phyloP scores from a whole-genome alignment of 2,329 filamentous ascomycete genomes.

The Gaeumannomyces tritici region DNA sequence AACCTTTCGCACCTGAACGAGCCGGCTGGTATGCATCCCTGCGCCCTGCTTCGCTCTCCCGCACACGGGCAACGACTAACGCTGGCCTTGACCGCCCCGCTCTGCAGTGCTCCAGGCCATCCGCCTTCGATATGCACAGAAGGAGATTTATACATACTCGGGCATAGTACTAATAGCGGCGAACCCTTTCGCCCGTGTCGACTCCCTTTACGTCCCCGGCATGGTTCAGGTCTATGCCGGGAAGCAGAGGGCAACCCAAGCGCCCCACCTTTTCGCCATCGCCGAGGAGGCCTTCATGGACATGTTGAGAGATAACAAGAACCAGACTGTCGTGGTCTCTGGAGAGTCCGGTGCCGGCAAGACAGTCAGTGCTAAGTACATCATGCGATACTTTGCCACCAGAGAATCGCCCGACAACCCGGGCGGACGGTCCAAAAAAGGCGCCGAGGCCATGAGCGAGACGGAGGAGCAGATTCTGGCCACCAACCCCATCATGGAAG shows the following conservation, averaged over 20 bases:
- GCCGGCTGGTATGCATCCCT: conserved; percentile 64
- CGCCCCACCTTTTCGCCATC: conserved; percentile 96
- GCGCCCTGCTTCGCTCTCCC: background rate
- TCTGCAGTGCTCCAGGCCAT: conserved; percentile 85
- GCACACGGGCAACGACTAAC: background rate
- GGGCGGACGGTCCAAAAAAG: conserved; percentile 64
- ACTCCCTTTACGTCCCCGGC: conserved; percentile 94
- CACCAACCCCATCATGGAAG: conserved; percentile 99
- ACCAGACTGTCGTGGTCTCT: conserved; percentile 98
- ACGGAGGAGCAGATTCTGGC: conserved; percentile 97
- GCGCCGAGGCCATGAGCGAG: conserved; percentile 80
- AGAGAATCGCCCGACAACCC: conserved; percentile 88
- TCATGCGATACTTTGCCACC: conserved; percentile 99
- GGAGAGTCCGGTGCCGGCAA: conserved; percentile 98
- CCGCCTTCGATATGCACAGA: conserved; percentile 90
- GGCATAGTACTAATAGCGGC: conserved; percentile 97
- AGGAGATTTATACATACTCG: conserved; percentile 99
- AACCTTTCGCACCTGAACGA: conserved; percentile 98
- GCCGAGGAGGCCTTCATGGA: conserved; percentile 99
- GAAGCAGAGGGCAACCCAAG: conserved; percentile 91
- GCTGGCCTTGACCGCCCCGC: conserved; percentile 8
- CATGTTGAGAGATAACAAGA: conserved; percentile 91
- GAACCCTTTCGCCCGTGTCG: conserved; percentile 94
- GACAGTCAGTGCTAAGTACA: conserved; percentile 98
- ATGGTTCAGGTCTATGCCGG: conserved; percentile 99